phyloP scores from a whole-genome alignment of 768 basidiomycete genomes.

The Filobasidium wieringae region DNA sequence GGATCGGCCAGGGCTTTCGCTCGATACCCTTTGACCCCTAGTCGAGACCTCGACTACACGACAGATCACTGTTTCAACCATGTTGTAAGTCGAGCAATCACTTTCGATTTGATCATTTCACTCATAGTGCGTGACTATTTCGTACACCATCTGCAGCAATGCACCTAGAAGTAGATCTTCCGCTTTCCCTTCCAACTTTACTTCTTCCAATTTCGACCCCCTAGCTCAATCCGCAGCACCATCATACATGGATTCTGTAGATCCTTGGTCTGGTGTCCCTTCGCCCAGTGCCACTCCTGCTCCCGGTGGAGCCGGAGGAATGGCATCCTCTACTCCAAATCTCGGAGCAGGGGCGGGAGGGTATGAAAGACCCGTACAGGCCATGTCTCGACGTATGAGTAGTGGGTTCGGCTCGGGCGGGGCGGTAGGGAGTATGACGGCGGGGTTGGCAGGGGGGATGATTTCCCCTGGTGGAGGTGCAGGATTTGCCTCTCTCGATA shows the following conservation, averaged over 20 bases:
- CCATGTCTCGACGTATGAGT: neutral
- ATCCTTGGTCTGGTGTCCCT: conserved; percentile 38
- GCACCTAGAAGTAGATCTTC: neutral
- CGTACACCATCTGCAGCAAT: neutral
- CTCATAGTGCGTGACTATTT: neutral
- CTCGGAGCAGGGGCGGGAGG: too few relatives aligned
- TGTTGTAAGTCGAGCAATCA: neutral
- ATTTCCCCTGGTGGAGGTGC: neutral
- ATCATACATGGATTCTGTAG: conserved; percentile 24
- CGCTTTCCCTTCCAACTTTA: conserved; percentile 1
- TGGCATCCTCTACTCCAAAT: conserved; percentile 1
- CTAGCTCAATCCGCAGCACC: conserved; percentile 5
- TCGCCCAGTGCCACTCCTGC: conserved; percentile 26
- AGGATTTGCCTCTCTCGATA: neutral
- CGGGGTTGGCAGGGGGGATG: too few relatives aligned
- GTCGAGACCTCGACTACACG: too few relatives aligned
- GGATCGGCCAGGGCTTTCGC: neutral
- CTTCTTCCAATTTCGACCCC: conserved; percentile 13
- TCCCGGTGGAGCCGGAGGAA: conserved; percentile 13
- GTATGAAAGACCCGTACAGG: conserved; percentile 10
- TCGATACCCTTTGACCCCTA: too few relatives aligned
- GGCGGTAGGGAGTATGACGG: too few relatives aligned
- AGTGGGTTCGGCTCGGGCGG: neutral
- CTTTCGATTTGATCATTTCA: too few relatives aligned
- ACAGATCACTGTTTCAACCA: neutral